phyloP scores from a whole-genome alignment of 768 basidiomycete species.

The Kwoniella newhampshirensis region DNA sequence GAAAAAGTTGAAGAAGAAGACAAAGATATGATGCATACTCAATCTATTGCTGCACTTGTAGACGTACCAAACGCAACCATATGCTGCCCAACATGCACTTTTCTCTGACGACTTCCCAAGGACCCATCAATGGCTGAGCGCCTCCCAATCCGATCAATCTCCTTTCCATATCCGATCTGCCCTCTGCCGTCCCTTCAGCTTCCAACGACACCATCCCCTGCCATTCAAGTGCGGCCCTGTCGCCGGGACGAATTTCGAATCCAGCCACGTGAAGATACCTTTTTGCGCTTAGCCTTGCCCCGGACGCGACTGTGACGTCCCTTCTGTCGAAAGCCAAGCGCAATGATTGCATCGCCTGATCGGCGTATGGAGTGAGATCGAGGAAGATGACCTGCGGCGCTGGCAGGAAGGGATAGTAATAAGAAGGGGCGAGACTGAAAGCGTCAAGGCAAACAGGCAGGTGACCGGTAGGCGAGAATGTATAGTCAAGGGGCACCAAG shows the following conservation, averaged over 20 bases:
- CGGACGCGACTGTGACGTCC: slow-evolving; percentile 49
- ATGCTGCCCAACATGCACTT: slow-evolving; percentile 50
- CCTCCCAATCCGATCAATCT: slow-evolving; percentile 33
- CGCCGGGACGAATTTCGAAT: slow-evolving; percentile 35
- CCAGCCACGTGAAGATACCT: slow-evolving; percentile 53
- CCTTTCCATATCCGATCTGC: slow-evolving; percentile 43
- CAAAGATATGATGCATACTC: neutral
- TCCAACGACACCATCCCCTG: slow-evolving; percentile 52
- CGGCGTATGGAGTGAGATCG: slow-evolving; percentile 47
- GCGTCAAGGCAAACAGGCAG: slow-evolving; percentile 49
- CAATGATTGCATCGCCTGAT: slow-evolving; percentile 32
- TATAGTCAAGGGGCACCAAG: slow-evolving; percentile 49
- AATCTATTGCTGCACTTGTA: neutral
- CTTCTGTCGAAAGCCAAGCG: slow-evolving; percentile 50
- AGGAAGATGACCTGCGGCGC: slow-evolving; percentile 48
- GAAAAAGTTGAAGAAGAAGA: slow-evolving; percentile 7
- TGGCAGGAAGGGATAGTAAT: slow-evolving; percentile 50
- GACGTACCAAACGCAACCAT: slow-evolving; percentile 47
- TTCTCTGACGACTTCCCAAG: slow-evolving; percentile 53
- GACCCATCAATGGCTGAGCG: slow-evolving; percentile 28
- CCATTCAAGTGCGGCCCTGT: slow-evolving; percentile 41
- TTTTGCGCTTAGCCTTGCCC: slow-evolving; percentile 50
- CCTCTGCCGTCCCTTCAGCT: slow-evolving; percentile 53
- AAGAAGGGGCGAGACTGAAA: slow-evolving; percentile 50
- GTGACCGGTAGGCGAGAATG: slow-evolving; percentile 34